Base-by-base conservation (phyloP, 164 flowering plant genomes). In the Vitis cinerea region DNA sequence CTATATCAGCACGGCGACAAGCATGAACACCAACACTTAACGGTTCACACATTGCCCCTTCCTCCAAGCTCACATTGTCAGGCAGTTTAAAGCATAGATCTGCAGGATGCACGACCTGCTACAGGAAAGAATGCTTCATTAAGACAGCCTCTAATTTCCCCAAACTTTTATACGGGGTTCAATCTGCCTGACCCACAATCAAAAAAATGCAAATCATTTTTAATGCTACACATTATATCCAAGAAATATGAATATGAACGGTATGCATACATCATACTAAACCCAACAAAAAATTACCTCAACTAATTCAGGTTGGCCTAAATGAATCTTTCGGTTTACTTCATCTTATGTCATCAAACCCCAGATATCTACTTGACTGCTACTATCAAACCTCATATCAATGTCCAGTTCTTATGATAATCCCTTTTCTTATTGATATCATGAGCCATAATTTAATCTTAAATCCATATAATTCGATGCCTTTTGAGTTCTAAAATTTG, bases 31-130 rank as follows among this genome's bases (percentile, higher is more conserved):
- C 98, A 50, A 95, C 99, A 69, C 99, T 95, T 16, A 95, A 78
- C 44, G 99, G 99, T 80, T 95, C 99, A 74, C 97, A 93, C 98
- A 95, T 91, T 13, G 99, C 99, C 54, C 99, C 99, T 83, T 93
- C 99, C 75, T 93, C 98, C 81, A 95, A 85, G 82, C 97, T 95
- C 79, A 95, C 88, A 74, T 89, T 90, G 8, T 91, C 96, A 3
- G 98, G 97, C 58, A 93, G 83, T 69, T 95, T 91, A 66, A 95
- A 95, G 65, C 99, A 93, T 63, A 95, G 72, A 74, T 90, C 86
- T 15, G 92, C 92, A 61, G 97, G 97, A 77, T 95, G 99, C 73
- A 93, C 97, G 58, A 95, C 82, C 98, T 92, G 81, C 61, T 55
- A 57, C 47, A 64, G 49, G 53, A 65, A 62, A 63, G 9, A 63